Evolutionary conservation across 495 filamentous ascomycete species (phyloP).

Genomic region (Venustampulla echinocandica): DNA sequence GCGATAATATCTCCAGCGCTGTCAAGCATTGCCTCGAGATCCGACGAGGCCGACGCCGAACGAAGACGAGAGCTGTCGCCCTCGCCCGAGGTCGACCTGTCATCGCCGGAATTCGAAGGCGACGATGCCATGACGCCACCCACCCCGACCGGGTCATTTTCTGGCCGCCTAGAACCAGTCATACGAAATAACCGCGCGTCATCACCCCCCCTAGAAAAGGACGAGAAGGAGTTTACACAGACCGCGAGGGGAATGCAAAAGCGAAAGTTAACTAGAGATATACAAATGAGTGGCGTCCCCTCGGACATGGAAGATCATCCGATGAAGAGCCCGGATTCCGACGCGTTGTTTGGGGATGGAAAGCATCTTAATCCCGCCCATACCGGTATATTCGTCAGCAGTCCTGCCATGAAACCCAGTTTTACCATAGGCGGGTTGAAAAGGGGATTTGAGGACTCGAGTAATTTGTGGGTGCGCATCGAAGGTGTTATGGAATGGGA

Average conservation of each 20-base stretch:
- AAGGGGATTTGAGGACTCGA: slow-evolving; percentile 32
- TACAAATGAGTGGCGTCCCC: slow-evolving; percentile 20
- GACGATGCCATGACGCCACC: slow-evolving; percentile 43
- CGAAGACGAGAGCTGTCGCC: slow-evolving; percentile 70
- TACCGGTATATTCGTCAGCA: slow-evolving; percentile 25
- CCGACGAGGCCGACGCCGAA: slow-evolving; percentile 60
- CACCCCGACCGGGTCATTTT: slow-evolving; percentile 51
- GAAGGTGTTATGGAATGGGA: slow-evolving; percentile 54
- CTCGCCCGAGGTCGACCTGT: slow-evolving; percentile 89
- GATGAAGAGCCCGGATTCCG: slow-evolving; percentile 41
- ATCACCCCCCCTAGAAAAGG: slow-evolving; percentile 84
- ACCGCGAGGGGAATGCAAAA: slow-evolving; percentile 81
- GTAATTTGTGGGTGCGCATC: slow-evolving; percentile 41
- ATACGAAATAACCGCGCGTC: slow-evolving; percentile 53
- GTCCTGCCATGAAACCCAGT: slow-evolving; percentile 31
- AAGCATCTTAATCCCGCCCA: slow-evolving; percentile 19
- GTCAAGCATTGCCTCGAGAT: slow-evolving; percentile 58
- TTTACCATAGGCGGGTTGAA: slow-evolving; percentile 27
- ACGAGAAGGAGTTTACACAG: slow-evolving; percentile 94
- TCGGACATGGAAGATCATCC: slow-evolving; percentile 37
- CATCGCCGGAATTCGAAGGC: slow-evolving; percentile 69
- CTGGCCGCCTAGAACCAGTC: slow-evolving; percentile 32
- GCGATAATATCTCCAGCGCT: slow-evolving; percentile 75
- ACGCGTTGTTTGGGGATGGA: slow-evolving; percentile 44
- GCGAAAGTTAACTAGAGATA: slow-evolving; percentile 50